These are phyloP conservation scores for Fulvia fulva DNA, from an alignment of 2,329 filamentous ascomycete genomes.

Conservation along the genomic window DNA sequence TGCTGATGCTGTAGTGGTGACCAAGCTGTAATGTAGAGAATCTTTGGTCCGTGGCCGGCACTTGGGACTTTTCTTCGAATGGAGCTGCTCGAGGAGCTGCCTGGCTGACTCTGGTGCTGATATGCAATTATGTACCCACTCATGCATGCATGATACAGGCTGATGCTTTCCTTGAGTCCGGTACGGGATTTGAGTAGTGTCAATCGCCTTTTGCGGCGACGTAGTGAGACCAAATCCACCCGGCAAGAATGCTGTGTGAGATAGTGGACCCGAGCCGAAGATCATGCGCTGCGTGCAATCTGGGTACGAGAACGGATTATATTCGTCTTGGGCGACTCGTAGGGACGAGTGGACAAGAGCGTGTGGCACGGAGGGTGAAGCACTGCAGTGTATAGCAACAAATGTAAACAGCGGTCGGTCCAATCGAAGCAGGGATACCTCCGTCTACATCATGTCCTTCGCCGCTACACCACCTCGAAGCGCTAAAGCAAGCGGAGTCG, in stretches of 20 bases:
- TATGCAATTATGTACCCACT: constrained; percentile 13
- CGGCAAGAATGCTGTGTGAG: constrained; percentile 17
- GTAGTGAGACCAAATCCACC: constrained; percentile 16
- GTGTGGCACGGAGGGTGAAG: constrained; percentile 16
- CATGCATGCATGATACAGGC: constrained; percentile 14
- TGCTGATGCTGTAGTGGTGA: background rate
- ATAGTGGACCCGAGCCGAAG: constrained; percentile 14
- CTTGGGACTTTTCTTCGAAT: background rate
- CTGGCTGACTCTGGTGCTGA: constrained; percentile 10
- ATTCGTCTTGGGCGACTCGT: constrained; percentile 6
- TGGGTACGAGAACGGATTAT: constrained; percentile 16
- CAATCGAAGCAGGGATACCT: constrained; percentile 15
- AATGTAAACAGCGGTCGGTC: constrained; percentile 20
- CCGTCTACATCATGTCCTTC: constrained; percentile 14
- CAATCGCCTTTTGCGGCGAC: constrained; percentile 12
- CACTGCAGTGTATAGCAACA: constrained; percentile 17
- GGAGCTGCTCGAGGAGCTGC: constrained; percentile 3
- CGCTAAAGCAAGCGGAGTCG: constrained; percentile 21
- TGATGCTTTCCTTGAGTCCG: constrained; percentile 11
- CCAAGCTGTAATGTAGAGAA: background rate
- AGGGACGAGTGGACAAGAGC: constrained; percentile 5
- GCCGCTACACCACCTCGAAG: constrained; percentile 17
- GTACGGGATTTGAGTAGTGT: constrained; percentile 17
- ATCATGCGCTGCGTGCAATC: constrained; percentile 16
- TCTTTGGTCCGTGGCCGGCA: constrained; percentile 2